Conservation (phyloP, 1,284 basidiomycete species). For the Heliocybe sulcata region DNA sequence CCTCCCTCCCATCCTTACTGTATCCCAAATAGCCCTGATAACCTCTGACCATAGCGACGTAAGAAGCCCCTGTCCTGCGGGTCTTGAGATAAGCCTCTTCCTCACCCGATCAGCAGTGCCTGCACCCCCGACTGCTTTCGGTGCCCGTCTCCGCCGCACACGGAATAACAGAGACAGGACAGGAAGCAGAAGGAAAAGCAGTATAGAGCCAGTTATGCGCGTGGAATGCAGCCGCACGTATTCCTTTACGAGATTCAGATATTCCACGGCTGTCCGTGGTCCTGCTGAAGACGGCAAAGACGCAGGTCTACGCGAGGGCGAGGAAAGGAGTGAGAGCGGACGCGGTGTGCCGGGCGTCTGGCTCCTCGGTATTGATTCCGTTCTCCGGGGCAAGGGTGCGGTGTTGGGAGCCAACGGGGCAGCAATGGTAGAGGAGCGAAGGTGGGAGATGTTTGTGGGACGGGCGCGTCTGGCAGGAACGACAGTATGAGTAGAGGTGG, state of each 20-base stretch:
- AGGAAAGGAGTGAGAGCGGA: neutral
- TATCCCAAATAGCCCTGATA: conserved; percentile 51
- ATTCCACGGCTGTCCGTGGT: conserved; percentile 9
- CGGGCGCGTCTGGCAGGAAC: conserved; percentile 21
- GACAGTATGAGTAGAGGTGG: conserved; percentile 22
- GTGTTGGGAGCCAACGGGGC: neutral
- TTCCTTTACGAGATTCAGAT: conserved; percentile 30
- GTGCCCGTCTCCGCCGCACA: conserved; percentile 26
- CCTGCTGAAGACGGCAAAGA: conserved; percentile 18
- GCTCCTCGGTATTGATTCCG: neutral
- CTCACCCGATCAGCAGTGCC: conserved; percentile 53
- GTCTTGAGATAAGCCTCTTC: conserved; percentile 35
- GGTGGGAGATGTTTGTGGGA: conserved; percentile 1
- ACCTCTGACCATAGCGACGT: conserved; percentile 47
- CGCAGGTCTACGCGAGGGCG: neutral
- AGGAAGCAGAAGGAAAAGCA: conserved; percentile 57
- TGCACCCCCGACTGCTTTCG: conserved; percentile 11
- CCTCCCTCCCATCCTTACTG: conserved; percentile 68
- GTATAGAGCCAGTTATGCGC: conserved; percentile 37
- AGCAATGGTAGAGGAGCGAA: neutral
- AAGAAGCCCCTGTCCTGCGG: conserved; percentile 28
- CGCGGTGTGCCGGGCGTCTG: neutral
- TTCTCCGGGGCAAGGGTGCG: neutral
- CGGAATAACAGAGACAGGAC: conserved; percentile 51
- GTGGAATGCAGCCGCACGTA: conserved; percentile 36